phyloP scores from a whole-genome alignment of 495 filamentous ascomycete genomes.

The Letharia lupina region DNA sequence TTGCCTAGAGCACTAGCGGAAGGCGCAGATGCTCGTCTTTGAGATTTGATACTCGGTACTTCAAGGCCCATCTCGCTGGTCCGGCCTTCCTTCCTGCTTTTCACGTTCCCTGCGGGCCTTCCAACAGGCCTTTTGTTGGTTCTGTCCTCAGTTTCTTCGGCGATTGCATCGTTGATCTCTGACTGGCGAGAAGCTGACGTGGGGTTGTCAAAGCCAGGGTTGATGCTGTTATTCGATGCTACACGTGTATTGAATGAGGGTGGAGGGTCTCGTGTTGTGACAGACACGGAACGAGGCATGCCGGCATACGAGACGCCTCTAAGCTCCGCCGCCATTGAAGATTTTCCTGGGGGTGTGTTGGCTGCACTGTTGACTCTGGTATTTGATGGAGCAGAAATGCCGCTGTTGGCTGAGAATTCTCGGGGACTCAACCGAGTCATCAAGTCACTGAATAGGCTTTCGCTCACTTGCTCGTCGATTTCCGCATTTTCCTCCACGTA shows the following conservation, averaged over 20 bases:
- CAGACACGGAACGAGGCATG: conserved; percentile 19
- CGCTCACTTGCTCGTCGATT: conserved; percentile 31
- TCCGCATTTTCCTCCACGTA: conserved; percentile 7
- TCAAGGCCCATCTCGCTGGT: conserved; percentile 14
- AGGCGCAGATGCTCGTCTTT: conserved; percentile 16
- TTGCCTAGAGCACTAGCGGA: conserved; percentile 15
- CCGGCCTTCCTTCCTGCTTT: conserved; percentile 37
- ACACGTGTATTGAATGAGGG: conserved; percentile 30
- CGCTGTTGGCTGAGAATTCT: conserved; percentile 29
- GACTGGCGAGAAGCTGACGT: conserved; percentile 2
- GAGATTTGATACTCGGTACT: conserved; percentile 9
- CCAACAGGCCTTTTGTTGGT: conserved; percentile 32
- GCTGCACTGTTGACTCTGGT: conserved; percentile 30
- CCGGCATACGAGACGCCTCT: conserved; percentile 30
- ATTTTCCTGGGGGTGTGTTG: conserved; percentile 26
- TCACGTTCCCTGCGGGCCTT: conserved; percentile 25
- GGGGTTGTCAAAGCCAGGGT: conserved; percentile 23
- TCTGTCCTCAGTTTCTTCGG: conserved; percentile 21
- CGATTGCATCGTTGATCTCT: conserved; percentile 9
- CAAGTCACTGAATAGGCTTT: conserved; percentile 30
- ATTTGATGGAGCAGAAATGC: conserved; percentile 37
- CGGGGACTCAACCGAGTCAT: conserved; percentile 39
- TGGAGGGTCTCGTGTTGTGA: conserved; percentile 21
- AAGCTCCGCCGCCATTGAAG: conserved; percentile 32
- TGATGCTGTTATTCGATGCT: conserved; percentile 28